Evolutionary conservation across 495 filamentous ascomycete species (phyloP), one percentile per base, ranked within the genome.

Genomic region (Lasiosphaeriaceae sp.): DNA sequence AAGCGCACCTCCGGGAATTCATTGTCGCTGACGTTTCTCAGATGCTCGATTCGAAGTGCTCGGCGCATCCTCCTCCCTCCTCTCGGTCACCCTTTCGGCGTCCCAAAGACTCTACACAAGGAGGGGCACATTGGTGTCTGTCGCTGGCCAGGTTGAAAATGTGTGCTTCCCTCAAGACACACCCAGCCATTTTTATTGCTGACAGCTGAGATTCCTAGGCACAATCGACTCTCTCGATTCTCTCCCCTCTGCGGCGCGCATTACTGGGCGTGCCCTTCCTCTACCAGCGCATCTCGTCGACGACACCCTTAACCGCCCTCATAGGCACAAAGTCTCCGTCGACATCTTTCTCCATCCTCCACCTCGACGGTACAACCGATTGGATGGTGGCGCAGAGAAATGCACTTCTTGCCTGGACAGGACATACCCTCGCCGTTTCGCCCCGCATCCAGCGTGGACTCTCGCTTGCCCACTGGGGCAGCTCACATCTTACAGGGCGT

Each of bases 11-110:
- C n/a, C 47, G 11, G 49, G 48, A 37, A 22, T 55, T 14, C 3
- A 39, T 34, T 26, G 12, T 55, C 37, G 11, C 52, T 68, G 59
- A 69, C 54, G 23, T 11, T 17, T 9, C 20, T 3, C 57, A 96
- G 94, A 97, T 85, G 94, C 93, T 19, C 85, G 84, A 53, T 98
- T 98, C 68, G 90, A 97, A 67, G 90, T 97, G 29, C 73, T 97
- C 59, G 94, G 92, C 48, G 78, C 89, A 20, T 90, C 92, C 3
- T 92, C 89, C 67, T 96, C 95, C 34, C 82, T 98, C 46, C 88
- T 98, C 63, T 96, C 92, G 21, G 90, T 96, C 55, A 87, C 87
- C 8, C 81, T 98, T 35, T 95, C 94, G 43, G 88, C 94, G 22
- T 97, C 94, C 26, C 92, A 96, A 61, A 86, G 90, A 59, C 80